Evolutionary conservation across 2,329 filamentous ascomycete species (phyloP).

Genomic region (Verticillium nubilum): DNA sequence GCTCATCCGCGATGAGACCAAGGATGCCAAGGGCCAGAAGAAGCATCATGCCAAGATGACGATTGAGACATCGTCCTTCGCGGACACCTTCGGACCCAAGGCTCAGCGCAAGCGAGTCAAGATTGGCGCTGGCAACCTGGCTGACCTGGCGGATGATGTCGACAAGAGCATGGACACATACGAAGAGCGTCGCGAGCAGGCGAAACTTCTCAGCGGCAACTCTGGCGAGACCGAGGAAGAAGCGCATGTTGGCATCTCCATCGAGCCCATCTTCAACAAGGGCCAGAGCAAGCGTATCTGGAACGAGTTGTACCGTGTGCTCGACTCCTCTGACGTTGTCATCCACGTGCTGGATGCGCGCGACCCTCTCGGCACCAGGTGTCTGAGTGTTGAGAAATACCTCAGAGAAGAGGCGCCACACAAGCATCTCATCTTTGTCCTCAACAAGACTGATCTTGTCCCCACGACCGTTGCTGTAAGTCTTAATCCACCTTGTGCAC

Average conservation of each 20-base stretch:
- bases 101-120: constrained; percentile 90
- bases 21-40: constrained; percentile 71
- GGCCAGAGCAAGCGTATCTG: constrained; percentile 93
- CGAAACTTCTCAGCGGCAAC: constrained; percentile 67
- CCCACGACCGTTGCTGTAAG: constrained; percentile 93
- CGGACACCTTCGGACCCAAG: constrained; percentile 88
- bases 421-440: constrained; percentile 85
- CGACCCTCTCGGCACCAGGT: constrained; percentile 85
- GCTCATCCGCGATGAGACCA: constrained; percentile 75
- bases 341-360: constrained; percentile 91
- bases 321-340: constrained; percentile 92
- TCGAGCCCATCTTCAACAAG: constrained; percentile 86
- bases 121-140: constrained; percentile 73
- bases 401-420: constrained; percentile 59
- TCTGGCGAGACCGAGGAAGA: constrained; percentile 42
- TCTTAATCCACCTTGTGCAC: constrained; percentile 25
- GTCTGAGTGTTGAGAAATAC: constrained; percentile 68
- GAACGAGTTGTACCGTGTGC: constrained; percentile 95
- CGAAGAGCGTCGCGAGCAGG: constrained; percentile 73
- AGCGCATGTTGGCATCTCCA: constrained; percentile 54
- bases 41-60: constrained; percentile 92
- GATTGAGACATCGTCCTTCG: constrained; percentile 80
- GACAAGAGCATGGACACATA: constrained; percentile 78
- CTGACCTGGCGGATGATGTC: constrained; percentile 75
- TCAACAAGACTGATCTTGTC: constrained; percentile 91